These are phyloP conservation scores for Pilaira anomala DNA, from an alignment of 192 early-diverging fungal species.

Conservation along the genomic window DNA sequence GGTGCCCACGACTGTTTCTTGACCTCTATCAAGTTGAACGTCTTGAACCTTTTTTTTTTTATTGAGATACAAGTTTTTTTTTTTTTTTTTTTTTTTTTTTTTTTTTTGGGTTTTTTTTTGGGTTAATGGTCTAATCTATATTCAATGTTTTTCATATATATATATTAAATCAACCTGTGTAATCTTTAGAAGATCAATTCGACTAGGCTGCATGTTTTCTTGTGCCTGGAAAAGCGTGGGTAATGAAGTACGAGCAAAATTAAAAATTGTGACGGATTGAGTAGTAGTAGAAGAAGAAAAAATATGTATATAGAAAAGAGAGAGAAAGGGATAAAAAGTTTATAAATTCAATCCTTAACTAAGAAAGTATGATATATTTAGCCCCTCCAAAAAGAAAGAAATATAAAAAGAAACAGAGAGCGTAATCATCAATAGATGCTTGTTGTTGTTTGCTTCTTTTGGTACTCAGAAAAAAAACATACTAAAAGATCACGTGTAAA, in stretches of 20 bases:
- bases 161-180: conserved; percentile 19
- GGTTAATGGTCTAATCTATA: neutral
- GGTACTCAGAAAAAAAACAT: too few relatives aligned
- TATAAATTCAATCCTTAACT: too few relatives aligned
- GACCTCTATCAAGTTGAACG: conserved; percentile 45
- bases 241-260: conserved; percentile 15
- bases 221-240: conserved; percentile 12
- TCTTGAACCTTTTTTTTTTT: conserved; percentile 31
- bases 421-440: too few relatives aligned
- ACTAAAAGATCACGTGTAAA: too few relatives aligned
- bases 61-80: neutral
- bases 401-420: too few relatives aligned
- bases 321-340: too few relatives aligned
- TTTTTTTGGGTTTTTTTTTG: neutral
- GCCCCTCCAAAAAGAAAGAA: too few relatives aligned
- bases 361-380: too few relatives aligned
- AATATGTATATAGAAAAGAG: too few relatives aligned
- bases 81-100: conserved; percentile 10
- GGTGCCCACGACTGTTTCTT: conserved; percentile 40
- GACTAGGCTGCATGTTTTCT: conserved; percentile 15
- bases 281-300: too few relatives aligned
- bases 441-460: too few relatives aligned
- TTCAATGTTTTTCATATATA: neutral
- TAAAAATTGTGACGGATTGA: conserved; percentile 11
- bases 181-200: conserved; percentile 35